These are phyloP conservation scores for Peniophora sp. DNA, from an alignment of 1,284 basidiomycete genomes.

Conservation along the genomic window DNA sequence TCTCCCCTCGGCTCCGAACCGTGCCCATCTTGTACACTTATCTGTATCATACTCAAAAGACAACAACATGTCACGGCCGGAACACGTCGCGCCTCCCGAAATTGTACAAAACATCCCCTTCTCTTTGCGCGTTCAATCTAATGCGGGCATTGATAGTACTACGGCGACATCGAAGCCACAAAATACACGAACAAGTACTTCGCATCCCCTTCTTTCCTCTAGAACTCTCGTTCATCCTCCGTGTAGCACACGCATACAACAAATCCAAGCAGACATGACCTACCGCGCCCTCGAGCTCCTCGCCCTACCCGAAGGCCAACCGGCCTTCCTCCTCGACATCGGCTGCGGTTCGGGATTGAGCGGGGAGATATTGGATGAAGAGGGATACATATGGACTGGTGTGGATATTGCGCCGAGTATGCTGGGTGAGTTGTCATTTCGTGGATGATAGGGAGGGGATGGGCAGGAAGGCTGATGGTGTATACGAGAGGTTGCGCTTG, in stretches of 20 bases:
- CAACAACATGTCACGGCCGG: constrained; percentile 84
- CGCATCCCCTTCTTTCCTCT: background rate
- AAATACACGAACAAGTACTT: constrained; percentile 94
- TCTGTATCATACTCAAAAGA: background rate
- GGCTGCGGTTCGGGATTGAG: constrained; percentile 98
- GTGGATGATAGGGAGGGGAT: background rate
- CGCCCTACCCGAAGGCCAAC: constrained; percentile 69
- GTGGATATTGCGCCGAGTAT: constrained; percentile 96
- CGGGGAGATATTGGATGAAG: constrained; percentile 93
- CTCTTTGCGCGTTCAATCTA: background rate
- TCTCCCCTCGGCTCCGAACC: background rate
- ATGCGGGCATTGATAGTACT: constrained; percentile 58
- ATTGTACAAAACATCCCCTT: constrained; percentile 52
- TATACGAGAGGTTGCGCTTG: constrained; percentile 79
- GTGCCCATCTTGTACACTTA: background rate
- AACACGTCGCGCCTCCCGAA: constrained; percentile 93
- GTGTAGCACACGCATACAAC: constrained; percentile 85
- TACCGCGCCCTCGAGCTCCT: constrained; percentile 91
- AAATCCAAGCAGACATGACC: constrained; percentile 98
- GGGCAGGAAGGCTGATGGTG: background rate
- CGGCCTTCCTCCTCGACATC: constrained; percentile 88
- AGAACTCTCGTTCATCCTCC: constrained; percentile 5
- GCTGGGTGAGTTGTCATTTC: constrained; percentile 58
- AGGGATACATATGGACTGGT: constrained; percentile 92
- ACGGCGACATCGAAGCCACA: constrained; percentile 90